Percentiles rank a stretch among this genome's conserved stretches.
Conservation (phyloP, 345 rosid genomes). For the Hevea brasiliensis region DNA sequence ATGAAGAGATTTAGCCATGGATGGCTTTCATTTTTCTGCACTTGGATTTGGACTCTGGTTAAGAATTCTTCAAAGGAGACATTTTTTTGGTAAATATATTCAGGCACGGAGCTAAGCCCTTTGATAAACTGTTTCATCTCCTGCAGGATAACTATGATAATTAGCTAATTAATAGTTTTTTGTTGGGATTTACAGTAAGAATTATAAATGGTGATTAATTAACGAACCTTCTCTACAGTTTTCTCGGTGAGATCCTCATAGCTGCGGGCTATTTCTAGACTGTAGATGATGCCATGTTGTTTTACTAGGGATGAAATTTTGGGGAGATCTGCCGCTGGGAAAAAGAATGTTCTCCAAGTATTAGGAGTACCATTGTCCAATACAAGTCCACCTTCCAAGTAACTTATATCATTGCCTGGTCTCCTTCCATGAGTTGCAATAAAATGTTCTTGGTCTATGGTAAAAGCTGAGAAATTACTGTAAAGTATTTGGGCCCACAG, state of each 20-base stretch:
- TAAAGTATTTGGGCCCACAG: constrained; percentile 22
- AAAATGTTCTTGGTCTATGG: constrained; percentile 24
- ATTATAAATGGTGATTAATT: background rate
- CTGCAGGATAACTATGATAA: background rate
- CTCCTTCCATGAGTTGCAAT: constrained; percentile 1
- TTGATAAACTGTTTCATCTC: constrained; percentile 8
- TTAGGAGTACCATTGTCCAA: constrained; percentile 30
- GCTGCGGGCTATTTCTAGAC: constrained; percentile 20
- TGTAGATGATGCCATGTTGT: constrained; percentile 23
- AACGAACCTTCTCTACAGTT: background rate
- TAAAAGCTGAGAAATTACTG: constrained; percentile 22
- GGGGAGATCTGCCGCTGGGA: constrained; percentile 6
- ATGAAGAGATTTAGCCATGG: constrained; percentile 36
- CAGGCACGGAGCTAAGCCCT: background rate
- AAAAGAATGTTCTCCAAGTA: constrained; percentile 23
- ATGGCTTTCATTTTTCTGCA: constrained; percentile 6
- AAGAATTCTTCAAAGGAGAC: constrained; percentile 19
- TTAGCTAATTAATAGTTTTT: background rate
- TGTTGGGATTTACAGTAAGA: background rate
- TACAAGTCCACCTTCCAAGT: constrained; percentile 28
- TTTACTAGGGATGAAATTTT: constrained; percentile 14
- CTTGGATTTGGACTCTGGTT: constrained; percentile 13
- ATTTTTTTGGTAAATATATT: background rate
- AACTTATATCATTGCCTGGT: constrained; percentile 3
- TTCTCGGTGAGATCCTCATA: background rate